Conservation (phyloP, 2,329 filamentous ascomycete genomes). For the Venturia pyrina region DNA sequence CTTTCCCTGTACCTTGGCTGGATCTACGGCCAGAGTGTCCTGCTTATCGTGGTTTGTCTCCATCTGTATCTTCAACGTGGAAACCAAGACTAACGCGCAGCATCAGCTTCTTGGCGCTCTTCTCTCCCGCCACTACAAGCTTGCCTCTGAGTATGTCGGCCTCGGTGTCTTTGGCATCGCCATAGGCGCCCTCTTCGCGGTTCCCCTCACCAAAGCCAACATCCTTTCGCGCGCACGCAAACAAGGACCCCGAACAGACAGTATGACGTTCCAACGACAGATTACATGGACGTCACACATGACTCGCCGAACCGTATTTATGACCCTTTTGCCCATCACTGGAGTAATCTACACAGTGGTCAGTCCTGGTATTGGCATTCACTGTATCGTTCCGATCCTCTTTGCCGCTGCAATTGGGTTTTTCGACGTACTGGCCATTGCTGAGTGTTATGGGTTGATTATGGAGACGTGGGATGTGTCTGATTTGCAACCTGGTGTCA, state of each 20-base stretch:
- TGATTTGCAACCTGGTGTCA: slow-evolving; percentile 64
- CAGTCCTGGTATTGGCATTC: slow-evolving; percentile 51
- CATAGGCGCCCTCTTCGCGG: slow-evolving; percentile 57
- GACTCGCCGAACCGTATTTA: slow-evolving; percentile 57
- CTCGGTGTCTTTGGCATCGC: slow-evolving; percentile 56
- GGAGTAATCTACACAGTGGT: slow-evolving; percentile 59
- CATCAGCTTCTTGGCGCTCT: slow-evolving; percentile 54
- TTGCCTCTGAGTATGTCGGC: slow-evolving; percentile 55
- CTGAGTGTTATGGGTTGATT: slow-evolving; percentile 65
- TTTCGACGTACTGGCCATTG: slow-evolving; percentile 60
- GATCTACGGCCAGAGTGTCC: slow-evolving; percentile 68
- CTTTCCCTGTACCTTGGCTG: slow-evolving; percentile 64
- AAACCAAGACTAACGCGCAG: slow-evolving; percentile 13
- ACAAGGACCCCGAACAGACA: slow-evolving; percentile 50
- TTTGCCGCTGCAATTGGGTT: slow-evolving; percentile 60
- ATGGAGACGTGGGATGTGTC: slow-evolving; percentile 80
- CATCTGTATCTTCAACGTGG: background rate
- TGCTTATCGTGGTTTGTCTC: slow-evolving; percentile 54
- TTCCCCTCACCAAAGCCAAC: slow-evolving; percentile 65
- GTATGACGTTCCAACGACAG: slow-evolving; percentile 54
- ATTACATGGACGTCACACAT: slow-evolving; percentile 64
- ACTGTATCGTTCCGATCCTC: slow-evolving; percentile 52
- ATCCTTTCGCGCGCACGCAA: slow-evolving; percentile 56
- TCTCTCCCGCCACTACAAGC: slow-evolving; percentile 57
- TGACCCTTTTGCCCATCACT: slow-evolving; percentile 54